Evolutionary conservation across 2,329 filamentous ascomycete species (phyloP).

Genomic region (Triangularia verruculosa): DNA sequence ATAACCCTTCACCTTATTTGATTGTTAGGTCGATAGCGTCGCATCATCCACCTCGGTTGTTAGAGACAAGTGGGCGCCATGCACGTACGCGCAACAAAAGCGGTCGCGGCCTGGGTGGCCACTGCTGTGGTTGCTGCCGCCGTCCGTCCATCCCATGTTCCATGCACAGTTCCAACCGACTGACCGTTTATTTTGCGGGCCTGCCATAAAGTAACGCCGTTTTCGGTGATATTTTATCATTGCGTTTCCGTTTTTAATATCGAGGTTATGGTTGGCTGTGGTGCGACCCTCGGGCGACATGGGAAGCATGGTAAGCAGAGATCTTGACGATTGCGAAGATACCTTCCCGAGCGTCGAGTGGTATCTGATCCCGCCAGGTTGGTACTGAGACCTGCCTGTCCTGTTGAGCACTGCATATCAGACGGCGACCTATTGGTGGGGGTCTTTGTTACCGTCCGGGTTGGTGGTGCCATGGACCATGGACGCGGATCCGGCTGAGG

Average conservation of each 20-base stretch:
- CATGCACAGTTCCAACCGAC: background rate
- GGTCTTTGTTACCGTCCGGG: background rate
- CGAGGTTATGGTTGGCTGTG: background rate
- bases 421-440: background rate
- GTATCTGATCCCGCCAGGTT: background rate
- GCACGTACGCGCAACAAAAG: background rate
- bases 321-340: background rate
- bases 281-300: background rate
- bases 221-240: background rate
- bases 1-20: background rate
- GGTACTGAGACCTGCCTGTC: background rate
- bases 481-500: background rate
- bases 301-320: background rate
- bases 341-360: background rate
- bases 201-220: background rate
- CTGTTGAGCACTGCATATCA: background rate
- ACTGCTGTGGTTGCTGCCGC: too few relatives aligned
- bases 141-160: background rate
- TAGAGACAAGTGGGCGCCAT: background rate
- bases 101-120: background rate
- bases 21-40: background rate
- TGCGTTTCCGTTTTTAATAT: background rate
- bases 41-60: background rate
- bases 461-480: background rate
- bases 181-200: background rate